Conservation (phyloP, 805 yeast species). For the Suhomyces sp. region DNA sequence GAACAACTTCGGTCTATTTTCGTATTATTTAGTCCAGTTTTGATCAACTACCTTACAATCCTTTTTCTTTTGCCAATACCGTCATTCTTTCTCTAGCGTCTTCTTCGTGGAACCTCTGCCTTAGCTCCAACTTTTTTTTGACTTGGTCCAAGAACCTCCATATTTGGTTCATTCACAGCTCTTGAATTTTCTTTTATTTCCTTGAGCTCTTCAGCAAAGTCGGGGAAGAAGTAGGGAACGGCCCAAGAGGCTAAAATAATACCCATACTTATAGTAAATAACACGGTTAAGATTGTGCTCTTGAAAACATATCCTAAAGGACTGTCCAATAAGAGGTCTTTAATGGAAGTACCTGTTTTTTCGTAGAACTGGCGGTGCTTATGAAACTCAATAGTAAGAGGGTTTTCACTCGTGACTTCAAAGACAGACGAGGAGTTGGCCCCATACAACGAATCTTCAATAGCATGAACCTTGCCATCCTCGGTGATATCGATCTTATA, state of each 20-base stretch:
- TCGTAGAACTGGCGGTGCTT: constrained; percentile 35
- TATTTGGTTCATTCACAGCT: background rate
- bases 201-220: constrained; percentile 30
- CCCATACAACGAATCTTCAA: constrained; percentile 17
- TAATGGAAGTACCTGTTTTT: constrained; percentile 24
- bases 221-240: constrained; percentile 32
- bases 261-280: constrained; percentile 26
- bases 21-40: background rate
- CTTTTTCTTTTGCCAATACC: no score
- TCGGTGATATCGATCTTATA: constrained; percentile 24
- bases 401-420: constrained; percentile 11
- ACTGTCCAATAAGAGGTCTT: constrained; percentile 33
- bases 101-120: background rate
- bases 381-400: constrained; percentile 20
- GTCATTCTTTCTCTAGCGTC: background rate
- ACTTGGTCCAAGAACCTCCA: background rate
- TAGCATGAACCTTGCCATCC: constrained; percentile 17
- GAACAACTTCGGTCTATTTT: no score
- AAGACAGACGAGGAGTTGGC: constrained; percentile 17
- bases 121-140: background rate
- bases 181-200: constrained; percentile 12
- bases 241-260: constrained; percentile 33
- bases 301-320: constrained; percentile 42
- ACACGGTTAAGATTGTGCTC: constrained; percentile 32
- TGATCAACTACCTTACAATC: background rate